Percentiles rank a stretch among this genome's conserved stretches.
Evolutionary conservation across 2,329 filamentous ascomycete genomes (phyloP).

Genomic region (Penicillium sp.): DNA sequence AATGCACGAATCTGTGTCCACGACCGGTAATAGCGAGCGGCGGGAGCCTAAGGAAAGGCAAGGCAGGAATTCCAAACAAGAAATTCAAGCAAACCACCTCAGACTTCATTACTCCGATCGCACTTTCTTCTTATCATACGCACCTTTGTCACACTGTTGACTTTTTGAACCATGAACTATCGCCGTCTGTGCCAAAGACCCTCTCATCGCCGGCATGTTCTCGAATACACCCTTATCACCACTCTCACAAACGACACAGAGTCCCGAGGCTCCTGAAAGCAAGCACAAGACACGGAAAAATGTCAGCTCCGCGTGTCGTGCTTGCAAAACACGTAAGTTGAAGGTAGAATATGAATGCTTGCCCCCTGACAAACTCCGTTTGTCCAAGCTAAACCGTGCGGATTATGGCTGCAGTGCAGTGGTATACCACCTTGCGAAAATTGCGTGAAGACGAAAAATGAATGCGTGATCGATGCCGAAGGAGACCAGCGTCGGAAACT

Average conservation of each 20-base stretch:
- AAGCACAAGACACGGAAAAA: slow-evolving; percentile 10
- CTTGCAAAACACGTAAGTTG: slow-evolving; percentile 11
- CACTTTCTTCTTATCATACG: background rate
- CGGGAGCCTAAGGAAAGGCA: background rate
- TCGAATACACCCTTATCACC: background rate
- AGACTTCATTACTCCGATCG: background rate
- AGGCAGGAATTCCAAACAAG: background rate
- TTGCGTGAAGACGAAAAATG: slow-evolving; percentile 8
- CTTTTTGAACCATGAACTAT: slow-evolving; percentile 5
- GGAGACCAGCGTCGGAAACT: slow-evolving; percentile 14
- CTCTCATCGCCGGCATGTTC: slow-evolving; percentile 2
- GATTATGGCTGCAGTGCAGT: slow-evolving; percentile 9
- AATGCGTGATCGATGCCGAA: slow-evolving; percentile 13
- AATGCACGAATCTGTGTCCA: background rate
- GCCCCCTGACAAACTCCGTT: background rate
- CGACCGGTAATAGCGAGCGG: background rate
- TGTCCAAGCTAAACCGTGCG: background rate
- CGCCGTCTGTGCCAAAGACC: background rate
- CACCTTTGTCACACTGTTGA: background rate
- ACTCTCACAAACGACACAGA: background rate
- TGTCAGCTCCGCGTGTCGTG: slow-evolving; percentile 12
- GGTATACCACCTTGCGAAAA: slow-evolving; percentile 8
- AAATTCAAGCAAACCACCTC: background rate
- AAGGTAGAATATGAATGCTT: slow-evolving; percentile 1
- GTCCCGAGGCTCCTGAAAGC: background rate